phyloP scores from a whole-genome alignment of 345 rosid genomes.

The Garcia nutans region DNA sequence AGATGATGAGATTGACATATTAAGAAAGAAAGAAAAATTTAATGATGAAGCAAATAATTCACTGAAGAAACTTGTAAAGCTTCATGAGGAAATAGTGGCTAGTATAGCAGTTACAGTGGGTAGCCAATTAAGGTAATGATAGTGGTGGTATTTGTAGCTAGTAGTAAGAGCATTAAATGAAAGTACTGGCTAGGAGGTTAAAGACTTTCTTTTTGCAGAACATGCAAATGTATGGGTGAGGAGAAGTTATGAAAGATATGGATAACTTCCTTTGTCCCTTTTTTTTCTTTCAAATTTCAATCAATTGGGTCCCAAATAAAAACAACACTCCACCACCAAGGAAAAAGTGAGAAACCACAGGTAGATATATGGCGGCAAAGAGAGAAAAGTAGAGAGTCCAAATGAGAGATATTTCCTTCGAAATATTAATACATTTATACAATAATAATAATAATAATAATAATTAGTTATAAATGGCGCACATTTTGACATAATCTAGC shows the following conservation, averaged over 20 bases:
- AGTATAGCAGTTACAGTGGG: neutral
- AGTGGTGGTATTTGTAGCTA: conserved; percentile 16
- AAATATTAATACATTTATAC: neutral
- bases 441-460: no score
- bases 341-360: conserved; percentile 12
- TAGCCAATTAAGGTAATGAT: conserved; percentile 3
- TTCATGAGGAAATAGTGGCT: neutral
- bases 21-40: neutral
- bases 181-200: conserved; percentile 26
- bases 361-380: conserved; percentile 4
- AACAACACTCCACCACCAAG: conserved; percentile 32
- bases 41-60: neutral
- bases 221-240: conserved; percentile 57
- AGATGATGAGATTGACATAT: conserved; percentile 34
- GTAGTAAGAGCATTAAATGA: conserved; percentile 47
- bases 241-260: conserved; percentile 41
- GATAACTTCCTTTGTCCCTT: conserved; percentile 43
- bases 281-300: conserved; percentile 25
- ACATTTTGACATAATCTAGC: no score
- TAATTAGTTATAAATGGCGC: no score
- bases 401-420: conserved; percentile 24
- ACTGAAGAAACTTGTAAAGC: no score
- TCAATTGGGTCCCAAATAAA: conserved; percentile 37
- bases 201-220: conserved; percentile 31
- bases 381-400: conserved; percentile 17